These are phyloP conservation scores for Coprinopsis strossmayeri DNA, from an alignment of 768 basidiomycete genomes.

Conservation along the genomic window DNA sequence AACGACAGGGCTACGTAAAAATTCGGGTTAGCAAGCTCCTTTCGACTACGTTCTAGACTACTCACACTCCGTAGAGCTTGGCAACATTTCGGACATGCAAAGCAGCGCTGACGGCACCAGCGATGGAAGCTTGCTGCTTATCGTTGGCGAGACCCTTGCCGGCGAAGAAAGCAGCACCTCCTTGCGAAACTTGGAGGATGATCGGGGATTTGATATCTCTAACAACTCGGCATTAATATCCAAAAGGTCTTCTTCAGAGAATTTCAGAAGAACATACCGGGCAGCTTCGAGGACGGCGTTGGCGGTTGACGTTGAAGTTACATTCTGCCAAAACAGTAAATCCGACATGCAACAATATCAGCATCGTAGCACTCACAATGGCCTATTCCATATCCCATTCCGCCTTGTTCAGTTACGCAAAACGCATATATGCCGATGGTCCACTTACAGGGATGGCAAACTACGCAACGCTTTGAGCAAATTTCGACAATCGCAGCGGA, in stretches of 20 bases:
- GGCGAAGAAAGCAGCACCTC: slow-evolving; percentile 92
- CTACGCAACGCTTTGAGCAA: slow-evolving; percentile 25
- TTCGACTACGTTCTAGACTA: too few species aligned
- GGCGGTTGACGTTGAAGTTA: slow-evolving; percentile 92
- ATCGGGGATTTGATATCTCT: slow-evolving; percentile 96
- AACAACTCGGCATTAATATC: slow-evolving; percentile 15
- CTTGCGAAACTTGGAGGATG: slow-evolving; percentile 97
- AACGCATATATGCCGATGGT: too few species aligned
- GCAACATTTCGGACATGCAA: slow-evolving; percentile 86
- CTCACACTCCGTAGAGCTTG: slow-evolving; percentile 88
- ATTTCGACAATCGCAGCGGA: neutral
- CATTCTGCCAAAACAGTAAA: slow-evolving; percentile 64
- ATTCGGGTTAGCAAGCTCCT: too few species aligned
- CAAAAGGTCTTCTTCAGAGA: slow-evolving; percentile 1
- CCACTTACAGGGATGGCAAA: slow-evolving; percentile 85
- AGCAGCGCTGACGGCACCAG: slow-evolving; percentile 90
- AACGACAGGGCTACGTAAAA: slow-evolving; percentile 71
- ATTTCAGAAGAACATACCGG: slow-evolving; percentile 39
- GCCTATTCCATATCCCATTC: slow-evolving; percentile 36
- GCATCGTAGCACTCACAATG: slow-evolving; percentile 48
- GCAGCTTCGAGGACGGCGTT: slow-evolving; percentile 96
- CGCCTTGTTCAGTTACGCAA: slow-evolving; percentile 7
- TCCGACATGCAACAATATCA: neutral
- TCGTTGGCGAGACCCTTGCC: slow-evolving; percentile 95
- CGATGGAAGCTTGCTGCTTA: slow-evolving; percentile 90